phyloP scores from a whole-genome alignment of 495 filamentous ascomycete genomes.

The Hypoxylon crocopeplum region DNA sequence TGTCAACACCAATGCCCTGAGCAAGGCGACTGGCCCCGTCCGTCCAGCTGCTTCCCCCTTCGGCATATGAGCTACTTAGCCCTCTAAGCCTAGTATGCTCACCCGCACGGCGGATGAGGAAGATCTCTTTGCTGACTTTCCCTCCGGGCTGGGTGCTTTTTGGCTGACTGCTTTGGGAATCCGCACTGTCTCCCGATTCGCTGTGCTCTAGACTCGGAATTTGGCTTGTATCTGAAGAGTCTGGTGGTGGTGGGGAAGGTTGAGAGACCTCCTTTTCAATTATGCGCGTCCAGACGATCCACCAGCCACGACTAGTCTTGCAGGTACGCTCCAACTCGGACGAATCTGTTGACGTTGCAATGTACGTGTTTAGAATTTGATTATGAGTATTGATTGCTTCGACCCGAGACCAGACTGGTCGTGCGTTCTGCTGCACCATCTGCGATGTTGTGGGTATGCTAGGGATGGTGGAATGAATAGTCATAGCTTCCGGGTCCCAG shows the following conservation, averaged over 20 bases:
- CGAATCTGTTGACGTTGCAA: constrained; percentile 62
- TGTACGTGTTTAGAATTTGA: constrained; percentile 79
- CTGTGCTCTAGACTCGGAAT: constrained; percentile 17
- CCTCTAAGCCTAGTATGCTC: constrained; percentile 57
- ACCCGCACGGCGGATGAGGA: constrained; percentile 79
- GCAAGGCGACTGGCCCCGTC: constrained; percentile 70
- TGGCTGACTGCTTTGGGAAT: constrained; percentile 29
- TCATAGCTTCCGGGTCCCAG: constrained; percentile 79
- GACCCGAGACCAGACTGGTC: constrained; percentile 69
- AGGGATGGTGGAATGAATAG: constrained; percentile 83
- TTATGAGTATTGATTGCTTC: constrained; percentile 93
- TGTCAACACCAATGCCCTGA: constrained; percentile 90
- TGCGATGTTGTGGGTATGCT: constrained; percentile 77
- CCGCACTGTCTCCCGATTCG: constrained; percentile 31
- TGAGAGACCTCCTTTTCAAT: constrained; percentile 48
- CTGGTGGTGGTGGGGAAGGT: background rate
- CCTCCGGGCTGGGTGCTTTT: background rate
- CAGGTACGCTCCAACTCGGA: constrained; percentile 82
- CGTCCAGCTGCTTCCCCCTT: constrained; percentile 54
- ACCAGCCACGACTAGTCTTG: constrained; percentile 93
- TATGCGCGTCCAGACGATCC: constrained; percentile 91
- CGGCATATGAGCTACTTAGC: constrained; percentile 48
- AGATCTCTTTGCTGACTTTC: constrained; percentile 68
- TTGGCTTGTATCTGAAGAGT: constrained; percentile 35
- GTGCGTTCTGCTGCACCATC: constrained; percentile 26